phyloP scores from a whole-genome alignment of 352 stramenopile genomes.

The Phytophthora colocasiae region DNA sequence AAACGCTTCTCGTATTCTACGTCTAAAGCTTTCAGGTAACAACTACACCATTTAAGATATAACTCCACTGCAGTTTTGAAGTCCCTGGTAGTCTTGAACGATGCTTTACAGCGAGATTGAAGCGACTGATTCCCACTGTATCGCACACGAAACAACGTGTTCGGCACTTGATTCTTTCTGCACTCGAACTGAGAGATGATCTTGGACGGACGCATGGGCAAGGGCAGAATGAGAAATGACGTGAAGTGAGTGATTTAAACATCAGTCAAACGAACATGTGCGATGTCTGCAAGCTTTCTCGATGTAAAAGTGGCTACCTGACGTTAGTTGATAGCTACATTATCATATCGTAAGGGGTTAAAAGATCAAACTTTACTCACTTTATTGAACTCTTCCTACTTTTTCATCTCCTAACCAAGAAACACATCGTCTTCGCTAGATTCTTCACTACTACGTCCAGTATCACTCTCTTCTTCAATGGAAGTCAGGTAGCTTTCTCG shows the following conservation, averaged over 20 bases:
- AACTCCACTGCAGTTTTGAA: conserved; percentile 12
- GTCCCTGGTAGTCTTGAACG: conserved; percentile 11
- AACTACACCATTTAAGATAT: conserved; percentile 18
- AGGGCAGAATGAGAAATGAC: too few relatives aligned
- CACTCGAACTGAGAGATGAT: conserved; percentile 10
- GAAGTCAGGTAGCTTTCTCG: conserved; percentile 23
- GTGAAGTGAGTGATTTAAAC: too few relatives aligned
- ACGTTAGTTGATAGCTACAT: too few relatives aligned
- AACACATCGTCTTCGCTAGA: too few relatives aligned
- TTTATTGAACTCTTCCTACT: too few relatives aligned
- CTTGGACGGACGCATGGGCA: conserved; percentile 1
- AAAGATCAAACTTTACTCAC: too few relatives aligned
- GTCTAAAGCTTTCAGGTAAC: not conserved
- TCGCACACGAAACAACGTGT: conserved; percentile 6
- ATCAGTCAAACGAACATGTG: too few relatives aligned
- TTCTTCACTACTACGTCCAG: too few relatives aligned
- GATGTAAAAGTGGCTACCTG: too few relatives aligned
- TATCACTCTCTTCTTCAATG: conserved; percentile 11
- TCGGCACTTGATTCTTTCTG: not conserved
- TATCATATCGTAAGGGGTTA: too few relatives aligned
- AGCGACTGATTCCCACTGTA: conserved; percentile 17
- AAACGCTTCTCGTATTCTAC: not conserved
- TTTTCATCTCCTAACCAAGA: too few relatives aligned
- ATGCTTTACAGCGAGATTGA: conserved; percentile 1
- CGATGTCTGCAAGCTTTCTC: too few relatives aligned